A percentile compares a stretch with the other conserved stretches of the same genome.
Conservation (phyloP, 768 basidiomycete species). For the Megacollybia marginata region DNA sequence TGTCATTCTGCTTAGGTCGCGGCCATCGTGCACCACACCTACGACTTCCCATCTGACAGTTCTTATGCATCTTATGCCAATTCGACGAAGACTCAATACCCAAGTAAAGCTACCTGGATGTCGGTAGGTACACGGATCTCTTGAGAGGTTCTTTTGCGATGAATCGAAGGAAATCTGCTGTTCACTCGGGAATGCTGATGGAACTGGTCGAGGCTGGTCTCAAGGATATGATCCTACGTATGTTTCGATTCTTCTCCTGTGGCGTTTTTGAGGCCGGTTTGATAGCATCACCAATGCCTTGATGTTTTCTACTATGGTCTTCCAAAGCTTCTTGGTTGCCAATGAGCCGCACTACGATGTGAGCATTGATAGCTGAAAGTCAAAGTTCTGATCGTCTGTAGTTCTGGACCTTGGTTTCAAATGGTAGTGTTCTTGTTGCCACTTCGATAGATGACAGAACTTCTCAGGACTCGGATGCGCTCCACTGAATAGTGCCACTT, state of each 20-base stretch:
- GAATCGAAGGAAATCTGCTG: constrained; percentile 28
- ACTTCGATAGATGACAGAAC: constrained; percentile 1
- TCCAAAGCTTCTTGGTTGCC: constrained; percentile 30
- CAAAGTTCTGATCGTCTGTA: constrained; percentile 3
- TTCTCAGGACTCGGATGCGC: constrained; percentile 30
- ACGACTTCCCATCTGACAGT: constrained; percentile 34
- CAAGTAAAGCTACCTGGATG: constrained; percentile 31
- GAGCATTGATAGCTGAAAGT: constrained; percentile 3
- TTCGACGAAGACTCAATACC: constrained; percentile 17
- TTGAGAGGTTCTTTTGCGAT: not conserved
- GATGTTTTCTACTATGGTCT: constrained; percentile 29
- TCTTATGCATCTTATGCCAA: constrained; percentile 24
- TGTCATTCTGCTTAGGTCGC: constrained; percentile 18
- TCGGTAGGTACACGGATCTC: constrained; percentile 17
- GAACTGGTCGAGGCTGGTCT: constrained; percentile 24
- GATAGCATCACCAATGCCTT: constrained; percentile 28
- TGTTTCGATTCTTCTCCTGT: not conserved
- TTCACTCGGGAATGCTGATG: constrained; percentile 26
- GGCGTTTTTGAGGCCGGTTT: not conserved
- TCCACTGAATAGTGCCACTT: constrained; percentile 24
- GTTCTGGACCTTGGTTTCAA: constrained; percentile 34
- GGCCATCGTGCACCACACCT: constrained; percentile 37
- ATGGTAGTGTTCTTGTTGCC: constrained; percentile 14
- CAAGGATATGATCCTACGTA: constrained; percentile 31
- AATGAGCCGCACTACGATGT: constrained; percentile 31